phyloP scores from a whole-genome alignment of 2,329 filamentous ascomycete species.

The Apiospora marii region DNA sequence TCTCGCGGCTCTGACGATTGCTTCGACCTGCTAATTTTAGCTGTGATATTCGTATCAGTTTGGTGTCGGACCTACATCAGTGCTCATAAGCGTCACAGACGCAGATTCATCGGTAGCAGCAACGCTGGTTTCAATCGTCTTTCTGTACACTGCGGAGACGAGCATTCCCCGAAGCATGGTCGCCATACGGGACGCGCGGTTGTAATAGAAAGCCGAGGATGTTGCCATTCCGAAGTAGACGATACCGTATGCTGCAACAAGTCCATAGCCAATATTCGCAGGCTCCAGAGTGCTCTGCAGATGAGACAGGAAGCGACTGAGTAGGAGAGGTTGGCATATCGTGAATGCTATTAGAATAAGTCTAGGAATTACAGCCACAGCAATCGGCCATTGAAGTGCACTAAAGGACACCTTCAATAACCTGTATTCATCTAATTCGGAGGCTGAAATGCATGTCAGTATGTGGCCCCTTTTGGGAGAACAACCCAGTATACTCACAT shows the following conservation, averaged over 20 bases:
- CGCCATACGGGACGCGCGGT: conserved; percentile 43
- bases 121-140: conserved; percentile 42
- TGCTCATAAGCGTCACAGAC: conserved; percentile 51
- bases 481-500: conserved; percentile 28
- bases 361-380: conserved; percentile 43
- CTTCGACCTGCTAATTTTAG: conserved; percentile 42
- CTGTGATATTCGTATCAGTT: too few species aligned
- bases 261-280: conserved; percentile 40
- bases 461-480: background rate
- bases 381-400: conserved; percentile 41
- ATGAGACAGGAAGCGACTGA: conserved; percentile 44
- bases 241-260: conserved; percentile 44
- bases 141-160: conserved; percentile 45
- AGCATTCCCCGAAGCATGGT: conserved; percentile 43
- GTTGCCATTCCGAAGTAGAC: conserved; percentile 44
- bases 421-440: conserved; percentile 32
- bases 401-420: conserved; percentile 39
- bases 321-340: conserved; percentile 47
- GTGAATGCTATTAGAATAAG: conserved; percentile 45
- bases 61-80: conserved; percentile 41
- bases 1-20: conserved; percentile 45
- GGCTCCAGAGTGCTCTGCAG: conserved; percentile 38
- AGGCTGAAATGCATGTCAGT: background rate
- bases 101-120: conserved; percentile 42
- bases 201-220: conserved; percentile 43